Percentiles rank a stretch among this genome's conserved stretches.
Evolutionary conservation across 2,329 filamentous ascomycete species (phyloP).

Genomic region (Cryphonectria nitschkei): DNA sequence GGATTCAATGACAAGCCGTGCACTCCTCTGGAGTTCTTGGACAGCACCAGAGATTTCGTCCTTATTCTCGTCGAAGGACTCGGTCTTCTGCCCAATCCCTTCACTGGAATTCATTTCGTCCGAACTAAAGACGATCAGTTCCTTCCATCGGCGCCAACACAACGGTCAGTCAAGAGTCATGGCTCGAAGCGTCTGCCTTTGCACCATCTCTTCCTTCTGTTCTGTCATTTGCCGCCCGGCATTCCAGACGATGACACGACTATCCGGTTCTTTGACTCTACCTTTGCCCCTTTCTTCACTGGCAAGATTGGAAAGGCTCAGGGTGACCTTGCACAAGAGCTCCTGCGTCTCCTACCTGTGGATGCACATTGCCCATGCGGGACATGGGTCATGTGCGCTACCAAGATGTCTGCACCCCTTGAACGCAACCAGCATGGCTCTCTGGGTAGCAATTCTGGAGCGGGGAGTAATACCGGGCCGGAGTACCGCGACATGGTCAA

Average conservation of each 20-base stretch:
- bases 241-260: constrained; percentile 51
- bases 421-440: constrained; percentile 44
- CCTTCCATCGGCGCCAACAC: constrained; percentile 68
- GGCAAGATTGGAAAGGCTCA: constrained; percentile 49
- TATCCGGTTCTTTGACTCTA: constrained; percentile 49
- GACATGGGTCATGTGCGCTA: constrained; percentile 55
- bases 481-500: constrained; percentile 72
- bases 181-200: constrained; percentile 62
- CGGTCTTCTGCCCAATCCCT: constrained; percentile 57
- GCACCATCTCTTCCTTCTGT: constrained; percentile 66
- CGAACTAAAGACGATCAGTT: constrained; percentile 59
- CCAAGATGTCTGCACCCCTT: constrained; percentile 49
- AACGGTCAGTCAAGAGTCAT: constrained; percentile 56
- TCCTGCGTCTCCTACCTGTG: constrained; percentile 54
- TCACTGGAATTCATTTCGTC: constrained; percentile 63
- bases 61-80: constrained; percentile 54
- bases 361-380: constrained; percentile 51
- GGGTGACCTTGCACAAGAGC: constrained; percentile 53
- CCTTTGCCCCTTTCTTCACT: constrained; percentile 63
- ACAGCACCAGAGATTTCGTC: constrained; percentile 56
- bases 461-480: constrained; percentile 58
- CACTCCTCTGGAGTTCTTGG: constrained; percentile 55
- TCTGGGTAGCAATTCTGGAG: constrained; percentile 44
- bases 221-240: constrained; percentile 55
- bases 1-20: constrained; percentile 52